phyloP scores from a whole-genome alignment of 192 early-diverging fungal genomes.

The Rhizophagus clarus region DNA sequence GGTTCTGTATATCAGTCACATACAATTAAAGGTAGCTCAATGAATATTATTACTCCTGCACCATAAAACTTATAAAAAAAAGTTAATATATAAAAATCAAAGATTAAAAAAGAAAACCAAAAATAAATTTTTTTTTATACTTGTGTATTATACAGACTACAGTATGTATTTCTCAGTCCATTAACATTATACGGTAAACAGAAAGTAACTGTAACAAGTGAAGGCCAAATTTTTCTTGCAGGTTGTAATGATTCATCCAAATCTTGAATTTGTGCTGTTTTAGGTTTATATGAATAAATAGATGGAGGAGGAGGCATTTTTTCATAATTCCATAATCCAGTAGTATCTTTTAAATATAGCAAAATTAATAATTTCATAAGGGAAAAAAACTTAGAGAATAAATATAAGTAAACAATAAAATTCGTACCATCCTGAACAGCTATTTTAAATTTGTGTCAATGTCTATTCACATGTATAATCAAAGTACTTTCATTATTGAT shows the following conservation, averaged over 20 bases:
- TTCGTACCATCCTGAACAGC: conserved; percentile 69
- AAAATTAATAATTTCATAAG: not conserved
- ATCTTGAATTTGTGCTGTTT: conserved; percentile 70
- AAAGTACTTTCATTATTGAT: conserved; percentile 77
- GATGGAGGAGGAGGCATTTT: conserved; percentile 66
- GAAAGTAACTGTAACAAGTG: conserved; percentile 78
- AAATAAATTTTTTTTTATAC: conserved; percentile 3
- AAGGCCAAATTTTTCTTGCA: conserved; percentile 75
- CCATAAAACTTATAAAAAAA: conserved; percentile 50
- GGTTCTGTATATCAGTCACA: conserved; percentile 81
- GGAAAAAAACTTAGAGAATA: not conserved
- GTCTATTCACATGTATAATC: conserved; percentile 84
- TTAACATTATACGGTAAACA: conserved; percentile 79
- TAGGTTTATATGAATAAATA: conserved; percentile 49
- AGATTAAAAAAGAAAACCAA: too few species aligned
- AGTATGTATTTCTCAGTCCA: conserved; percentile 58
- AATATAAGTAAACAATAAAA: too few species aligned
- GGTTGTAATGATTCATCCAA: conserved; percentile 72
- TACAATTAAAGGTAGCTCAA: conserved; percentile 76
- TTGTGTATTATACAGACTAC: too few species aligned
- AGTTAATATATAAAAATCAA: too few species aligned
- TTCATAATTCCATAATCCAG: conserved; percentile 81
- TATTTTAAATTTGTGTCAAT: conserved; percentile 83
- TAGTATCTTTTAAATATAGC: conserved; percentile 46
- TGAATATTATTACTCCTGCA: conserved; percentile 78